Percentiles rank a stretch among this genome's conserved stretches.
These are phyloP conservation scores for Ustulina deusta DNA, from an alignment of 2,329 filamentous ascomycete species.

Conservation along the genomic window DNA sequence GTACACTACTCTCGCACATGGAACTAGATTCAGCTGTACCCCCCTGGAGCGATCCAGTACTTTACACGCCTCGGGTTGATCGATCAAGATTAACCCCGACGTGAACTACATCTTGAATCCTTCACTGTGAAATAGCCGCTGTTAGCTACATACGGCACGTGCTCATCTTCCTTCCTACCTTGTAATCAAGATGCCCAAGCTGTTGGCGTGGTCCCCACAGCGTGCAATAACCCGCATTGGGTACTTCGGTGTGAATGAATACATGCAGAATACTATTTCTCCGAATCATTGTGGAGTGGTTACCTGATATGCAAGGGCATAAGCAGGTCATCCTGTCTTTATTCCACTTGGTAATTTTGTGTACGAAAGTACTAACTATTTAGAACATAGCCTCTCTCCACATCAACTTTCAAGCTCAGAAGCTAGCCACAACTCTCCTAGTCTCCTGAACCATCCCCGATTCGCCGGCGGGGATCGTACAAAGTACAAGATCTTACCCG, in stretches of 20 bases:
- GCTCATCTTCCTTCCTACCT: neutral
- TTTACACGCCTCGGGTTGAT: neutral
- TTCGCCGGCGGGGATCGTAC: slow-evolving; percentile 2
- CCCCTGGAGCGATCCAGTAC: neutral
- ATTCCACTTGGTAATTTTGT: slow-evolving; percentile 17
- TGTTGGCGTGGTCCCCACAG: slow-evolving; percentile 5
- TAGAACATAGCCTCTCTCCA: slow-evolving; percentile 15
- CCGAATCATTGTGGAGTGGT: slow-evolving; percentile 20
- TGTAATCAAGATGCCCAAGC: neutral
- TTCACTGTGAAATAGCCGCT: neutral
- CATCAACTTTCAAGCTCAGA: slow-evolving; percentile 12
- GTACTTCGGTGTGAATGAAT: neutral
- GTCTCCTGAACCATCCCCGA: slow-evolving; percentile 6
- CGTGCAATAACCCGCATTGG: neutral
- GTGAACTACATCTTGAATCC: slow-evolving; percentile 4
- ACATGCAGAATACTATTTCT: slow-evolving; percentile 15
- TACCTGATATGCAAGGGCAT: slow-evolving; percentile 4
- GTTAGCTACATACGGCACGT: neutral
- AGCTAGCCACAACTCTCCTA: slow-evolving; percentile 19
- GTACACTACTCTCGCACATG: slow-evolving; percentile 6
- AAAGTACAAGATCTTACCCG: neutral
- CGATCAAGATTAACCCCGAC: slow-evolving; percentile 9
- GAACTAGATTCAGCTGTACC: slow-evolving; percentile 14
- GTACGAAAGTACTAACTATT: slow-evolving; percentile 6
- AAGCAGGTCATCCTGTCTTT: slow-evolving; percentile 17